These are phyloP conservation scores for Aspergillus sp. DNA, from an alignment of 2,329 filamentous ascomycete genomes.

Conservation along the genomic window DNA sequence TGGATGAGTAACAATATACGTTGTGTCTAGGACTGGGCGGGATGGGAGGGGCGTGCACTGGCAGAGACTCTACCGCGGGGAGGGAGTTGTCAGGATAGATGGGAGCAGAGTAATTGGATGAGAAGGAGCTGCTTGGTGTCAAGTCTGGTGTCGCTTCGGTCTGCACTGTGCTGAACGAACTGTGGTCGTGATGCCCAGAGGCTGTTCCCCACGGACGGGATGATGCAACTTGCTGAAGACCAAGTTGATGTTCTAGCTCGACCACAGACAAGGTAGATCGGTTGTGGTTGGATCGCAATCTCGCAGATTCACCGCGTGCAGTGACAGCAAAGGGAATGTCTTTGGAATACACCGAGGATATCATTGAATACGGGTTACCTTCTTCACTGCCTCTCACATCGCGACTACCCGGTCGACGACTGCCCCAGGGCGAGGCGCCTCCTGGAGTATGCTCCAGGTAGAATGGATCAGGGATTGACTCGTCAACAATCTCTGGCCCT, in stretches of 20 bases:
- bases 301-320: slow-evolving; percentile 16
- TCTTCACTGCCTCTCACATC: slow-evolving; percentile 36
- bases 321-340: slow-evolving; percentile 16
- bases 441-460: slow-evolving; percentile 42
- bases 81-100: slow-evolving; percentile 31
- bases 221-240: slow-evolving; percentile 31
- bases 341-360: slow-evolving; percentile 30
- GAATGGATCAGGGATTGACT: slow-evolving; percentile 42
- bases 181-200: slow-evolving; percentile 32
- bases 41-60: slow-evolving; percentile 26
- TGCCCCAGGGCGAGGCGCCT: slow-evolving; percentile 29
- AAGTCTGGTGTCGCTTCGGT: slow-evolving; percentile 39
- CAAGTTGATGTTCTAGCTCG: slow-evolving; percentile 33
- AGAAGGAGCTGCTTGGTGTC: slow-evolving; percentile 44
- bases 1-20: slow-evolving; percentile 28
- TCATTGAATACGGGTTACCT: slow-evolving; percentile 34
- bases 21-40: slow-evolving; percentile 18
- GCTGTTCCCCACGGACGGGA: slow-evolving; percentile 26
- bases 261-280: slow-evolving; percentile 35
- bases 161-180: slow-evolving; percentile 38
- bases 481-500: slow-evolving; percentile 31
- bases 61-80: slow-evolving; percentile 27
- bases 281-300: slow-evolving; percentile 21
- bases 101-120: slow-evolving; percentile 37
- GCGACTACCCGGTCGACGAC: slow-evolving; percentile 29